These are phyloP conservation scores for Zelonia costaricensis DNA, from an alignment of 208 protist species.

Conservation along the genomic window DNA sequence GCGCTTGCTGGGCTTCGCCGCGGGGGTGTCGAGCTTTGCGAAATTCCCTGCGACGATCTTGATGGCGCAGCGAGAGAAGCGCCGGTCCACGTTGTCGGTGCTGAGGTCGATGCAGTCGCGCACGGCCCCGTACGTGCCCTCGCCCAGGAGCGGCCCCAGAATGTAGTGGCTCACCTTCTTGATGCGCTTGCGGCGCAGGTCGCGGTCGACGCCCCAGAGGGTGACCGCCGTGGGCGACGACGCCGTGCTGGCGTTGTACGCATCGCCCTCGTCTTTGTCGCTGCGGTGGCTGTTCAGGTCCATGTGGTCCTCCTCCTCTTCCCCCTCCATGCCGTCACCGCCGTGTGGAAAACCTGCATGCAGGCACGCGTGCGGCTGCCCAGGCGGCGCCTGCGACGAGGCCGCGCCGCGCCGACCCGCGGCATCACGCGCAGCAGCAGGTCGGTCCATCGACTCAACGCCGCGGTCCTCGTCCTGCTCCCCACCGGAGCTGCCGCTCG, in stretches of 20 bases:
- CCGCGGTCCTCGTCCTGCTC: not conserved
- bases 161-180: conserved; percentile 87
- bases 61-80: conserved; percentile 49
- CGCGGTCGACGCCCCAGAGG: conserved; percentile 37
- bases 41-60: conserved; percentile 38
- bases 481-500: conserved; percentile 1
- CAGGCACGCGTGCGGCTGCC: not conserved
- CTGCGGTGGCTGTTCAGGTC: too few species aligned
- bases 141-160: conserved; percentile 74
- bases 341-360: too few species aligned
- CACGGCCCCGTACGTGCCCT: conserved; percentile 75
- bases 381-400: not conserved
- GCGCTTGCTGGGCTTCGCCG: not conserved
- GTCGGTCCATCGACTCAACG: not conserved
- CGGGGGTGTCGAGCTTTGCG: conserved; percentile 1
- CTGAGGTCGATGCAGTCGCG: conserved; percentile 77
- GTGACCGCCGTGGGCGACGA: conserved; percentile 45
- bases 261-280: not conserved
- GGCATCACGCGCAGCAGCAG: too few species aligned
- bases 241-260: not conserved
- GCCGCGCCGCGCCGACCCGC: not conserved
- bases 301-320: too few species aligned
- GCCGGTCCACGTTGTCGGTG: conserved; percentile 36
- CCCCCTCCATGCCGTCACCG: too few species aligned
- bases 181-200: conserved; percentile 71